Base-by-base conservation (phyloP, 2,329 filamentous ascomycete species). In the Aspergillus phoenicis region DNA sequence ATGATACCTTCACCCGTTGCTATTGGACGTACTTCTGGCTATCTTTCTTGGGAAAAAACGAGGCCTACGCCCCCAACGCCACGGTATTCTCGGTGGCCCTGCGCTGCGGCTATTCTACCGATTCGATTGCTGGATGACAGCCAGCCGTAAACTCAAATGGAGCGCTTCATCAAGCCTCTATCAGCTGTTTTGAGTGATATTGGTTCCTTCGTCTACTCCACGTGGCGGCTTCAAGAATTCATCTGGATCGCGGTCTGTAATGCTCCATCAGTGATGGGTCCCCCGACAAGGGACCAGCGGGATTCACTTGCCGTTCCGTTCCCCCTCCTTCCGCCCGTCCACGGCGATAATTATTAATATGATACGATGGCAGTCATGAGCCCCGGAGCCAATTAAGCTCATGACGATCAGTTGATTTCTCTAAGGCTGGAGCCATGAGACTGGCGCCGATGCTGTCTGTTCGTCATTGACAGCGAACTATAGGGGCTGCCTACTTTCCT, bases 211-310 rank as follows among this genome's bases (percentile, higher is more conserved):
- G 22, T 24, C 8, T 13, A 26, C 45, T n/a, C 52, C 52, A 55
- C 52, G 52, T 55, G 52, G 52, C 52, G 52, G 38, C 52, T 45
- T 33, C 38, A 41, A 45, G 41, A 55, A 4, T 15, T 22, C 52
- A 45, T 55, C 52, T 45, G 38, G 8, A 38, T 41, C 24, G 20
- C 15, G 10, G 39, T 45, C 22, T 45, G 33, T 41, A 45, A 15
- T 20, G 52, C 52, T 55, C 52, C 33, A 55, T 45, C 24, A 55
- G 52, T 28, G 30, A 53, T 39, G 51, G 51, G 20, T 28, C 36
- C 11, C 36, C 36, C 15, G 30, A 41, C 38, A 26, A 43, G 36
- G 22, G 36, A 38, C 39, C 52, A 54, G 36, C 22, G 17, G 24
- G 28, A 41, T 26, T 43, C 33, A n/a, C 8, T 41, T 22, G 36